A percentile compares a stretch with the other conserved stretches of the same genome.
phyloP scores from a whole-genome alignment of 164 flowering plant species.

The Liriodendron chinense region DNA sequence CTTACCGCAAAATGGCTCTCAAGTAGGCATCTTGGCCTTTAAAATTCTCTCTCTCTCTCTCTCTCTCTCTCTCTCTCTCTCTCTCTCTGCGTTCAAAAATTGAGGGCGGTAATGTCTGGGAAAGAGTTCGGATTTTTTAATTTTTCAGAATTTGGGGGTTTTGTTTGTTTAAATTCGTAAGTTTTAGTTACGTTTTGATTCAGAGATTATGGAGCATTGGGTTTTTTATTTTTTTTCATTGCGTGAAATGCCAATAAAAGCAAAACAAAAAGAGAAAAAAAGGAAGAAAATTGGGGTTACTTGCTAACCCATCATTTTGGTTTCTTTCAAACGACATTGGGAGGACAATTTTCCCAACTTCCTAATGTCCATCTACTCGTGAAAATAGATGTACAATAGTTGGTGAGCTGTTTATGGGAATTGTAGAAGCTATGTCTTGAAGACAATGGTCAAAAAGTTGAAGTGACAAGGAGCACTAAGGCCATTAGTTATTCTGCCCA shows the following conservation, averaged over 20 bases:
- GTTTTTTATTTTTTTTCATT: too few relatives aligned
- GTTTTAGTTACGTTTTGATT: too few relatives aligned
- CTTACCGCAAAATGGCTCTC: slow-evolving; percentile 89
- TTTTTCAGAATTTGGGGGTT: neutral
- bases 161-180: neutral
- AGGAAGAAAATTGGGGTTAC: too few relatives aligned
- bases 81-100: neutral
- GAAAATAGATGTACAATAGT: too few relatives aligned
- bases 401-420: neutral
- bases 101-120: neutral
- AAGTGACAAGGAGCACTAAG: neutral
- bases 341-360: too few relatives aligned
- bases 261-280: too few relatives aligned
- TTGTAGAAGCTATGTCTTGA: neutral
- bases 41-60: neutral
- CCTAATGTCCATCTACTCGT: too few relatives aligned
- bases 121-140: neutral
- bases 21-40: slow-evolving; percentile 40
- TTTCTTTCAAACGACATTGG: too few relatives aligned
- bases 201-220: too few relatives aligned
- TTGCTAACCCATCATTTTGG: too few relatives aligned
- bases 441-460: neutral
- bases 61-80: neutral
- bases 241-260: too few relatives aligned
- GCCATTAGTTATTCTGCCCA: too few relatives aligned